These are phyloP conservation scores for Stenogyne calaminthoides DNA, from an alignment of 305 asterid species.

Conservation along the genomic window DNA sequence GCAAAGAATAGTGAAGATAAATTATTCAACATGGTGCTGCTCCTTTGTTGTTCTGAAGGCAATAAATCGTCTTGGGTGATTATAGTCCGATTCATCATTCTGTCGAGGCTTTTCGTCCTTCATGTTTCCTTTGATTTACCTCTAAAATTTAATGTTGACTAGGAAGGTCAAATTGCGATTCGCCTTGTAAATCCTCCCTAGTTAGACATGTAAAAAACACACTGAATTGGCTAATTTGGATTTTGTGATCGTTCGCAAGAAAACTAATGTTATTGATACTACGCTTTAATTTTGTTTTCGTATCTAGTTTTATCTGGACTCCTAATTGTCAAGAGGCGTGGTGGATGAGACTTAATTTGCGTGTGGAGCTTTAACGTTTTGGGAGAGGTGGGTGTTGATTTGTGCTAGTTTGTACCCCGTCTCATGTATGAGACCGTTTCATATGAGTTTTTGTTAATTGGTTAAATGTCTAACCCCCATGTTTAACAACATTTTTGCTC, in stretches of 20 bases:
- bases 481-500: not conserved
- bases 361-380: too few relatives aligned
- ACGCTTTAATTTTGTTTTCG: not conserved
- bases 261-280: not conserved
- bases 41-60: not conserved
- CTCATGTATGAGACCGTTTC: too few relatives aligned
- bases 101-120: not conserved
- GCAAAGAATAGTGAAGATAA: not conserved
- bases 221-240: slow-evolving; percentile 17
- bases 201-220: slow-evolving; percentile 15
- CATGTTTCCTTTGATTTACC: not conserved
- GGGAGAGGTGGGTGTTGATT: too few relatives aligned
- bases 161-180: slow-evolving; percentile 4
- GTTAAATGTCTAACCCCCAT: not conserved
- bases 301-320: too few relatives aligned
- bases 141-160: slow-evolving; percentile 1
- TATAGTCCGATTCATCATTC: not conserved
- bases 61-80: slow-evolving; percentile 16
- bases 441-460: too few relatives aligned
- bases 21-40: slow-evolving; percentile 15
- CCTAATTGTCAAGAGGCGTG: too few relatives aligned
- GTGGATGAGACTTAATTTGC: too few relatives aligned
- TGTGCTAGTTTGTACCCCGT: too few relatives aligned
- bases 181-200: slow-evolving; percentile 25
- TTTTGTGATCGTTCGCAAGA: not conserved